phyloP scores from a whole-genome alignment of 108 stramenopile species.

The Conticribra weissflogii region DNA sequence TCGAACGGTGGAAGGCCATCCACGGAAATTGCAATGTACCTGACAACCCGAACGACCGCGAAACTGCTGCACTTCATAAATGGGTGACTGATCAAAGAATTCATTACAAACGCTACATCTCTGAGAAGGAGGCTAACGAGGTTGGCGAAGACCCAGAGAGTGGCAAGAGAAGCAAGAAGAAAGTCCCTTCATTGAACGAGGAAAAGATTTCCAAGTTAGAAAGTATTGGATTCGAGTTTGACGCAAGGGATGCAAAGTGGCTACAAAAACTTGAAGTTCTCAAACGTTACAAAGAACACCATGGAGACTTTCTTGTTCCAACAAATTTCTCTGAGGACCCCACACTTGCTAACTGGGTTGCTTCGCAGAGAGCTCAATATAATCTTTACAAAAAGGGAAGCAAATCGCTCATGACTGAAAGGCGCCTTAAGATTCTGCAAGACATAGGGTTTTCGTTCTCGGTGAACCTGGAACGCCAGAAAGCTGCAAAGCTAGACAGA shows the following conservation, averaged over 20 bases:
- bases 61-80: conserved; percentile 26
- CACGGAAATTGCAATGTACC: conserved; percentile 34
- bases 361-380: conserved; percentile 42
- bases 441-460: conserved; percentile 43
- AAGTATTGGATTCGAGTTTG: conserved; percentile 44
- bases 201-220: conserved; percentile 33
- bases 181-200: conserved; percentile 28
- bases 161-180: conserved; percentile 37
- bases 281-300: conserved; percentile 30
- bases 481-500: conserved; percentile 41
- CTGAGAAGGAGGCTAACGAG: conserved; percentile 19
- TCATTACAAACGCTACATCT: conserved; percentile 36
- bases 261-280: conserved; percentile 37
- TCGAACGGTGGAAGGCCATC: conserved; percentile 30
- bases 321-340: conserved; percentile 41
- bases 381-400: conserved; percentile 39
- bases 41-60: conserved; percentile 36
- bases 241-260: conserved; percentile 47
- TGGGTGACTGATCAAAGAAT: conserved; percentile 47
- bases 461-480: conserved; percentile 28
- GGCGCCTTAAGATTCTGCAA: conserved; percentile 35
- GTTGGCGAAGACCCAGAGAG: conserved; percentile 4
- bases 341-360: conserved; percentile 45
- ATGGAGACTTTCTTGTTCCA: conserved; percentile 40
- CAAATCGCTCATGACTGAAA: conserved; percentile 38